Conservation (phyloP, 2,329 filamentous ascomycete species). For the Aureobasidium mangrovei region DNA sequence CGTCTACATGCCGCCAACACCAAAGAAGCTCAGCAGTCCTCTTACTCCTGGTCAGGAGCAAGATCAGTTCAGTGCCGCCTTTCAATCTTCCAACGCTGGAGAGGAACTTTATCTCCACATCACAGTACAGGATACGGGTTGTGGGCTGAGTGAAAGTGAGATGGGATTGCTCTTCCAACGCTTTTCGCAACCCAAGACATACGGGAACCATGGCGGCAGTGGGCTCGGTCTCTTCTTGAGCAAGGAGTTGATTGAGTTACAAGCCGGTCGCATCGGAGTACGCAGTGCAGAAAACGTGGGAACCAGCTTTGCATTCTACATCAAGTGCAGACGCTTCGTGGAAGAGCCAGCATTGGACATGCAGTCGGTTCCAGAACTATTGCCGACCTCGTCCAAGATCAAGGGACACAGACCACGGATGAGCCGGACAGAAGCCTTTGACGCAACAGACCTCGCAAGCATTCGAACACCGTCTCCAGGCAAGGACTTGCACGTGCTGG, state of each 20-base stretch:
- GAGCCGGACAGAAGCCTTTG: constrained; percentile 8
- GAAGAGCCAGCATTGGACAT: neutral
- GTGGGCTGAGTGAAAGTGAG: constrained; percentile 31
- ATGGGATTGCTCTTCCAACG: constrained; percentile 51
- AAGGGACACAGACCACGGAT: constrained; percentile 5
- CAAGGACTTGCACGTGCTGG: constrained; percentile 13
- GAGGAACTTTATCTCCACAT: constrained; percentile 17
- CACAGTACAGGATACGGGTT: constrained; percentile 15
- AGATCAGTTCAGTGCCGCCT: neutral
- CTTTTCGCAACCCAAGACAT: constrained; percentile 59
- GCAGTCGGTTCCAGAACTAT: neutral
- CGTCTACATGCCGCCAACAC: neutral
- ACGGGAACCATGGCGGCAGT: constrained; percentile 59
- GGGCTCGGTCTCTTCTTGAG: constrained; percentile 62
- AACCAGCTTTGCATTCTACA: constrained; percentile 58
- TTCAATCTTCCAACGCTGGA: neutral
- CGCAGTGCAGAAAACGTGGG: constrained; percentile 48
- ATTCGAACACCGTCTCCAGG: neutral
- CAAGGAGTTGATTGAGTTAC: constrained; percentile 55
- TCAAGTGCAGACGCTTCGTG: constrained; percentile 45
- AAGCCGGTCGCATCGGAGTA: constrained; percentile 59
- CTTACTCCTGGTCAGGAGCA: neutral
- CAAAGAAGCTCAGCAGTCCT: neutral
- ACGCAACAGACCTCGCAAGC: constrained; percentile 16
- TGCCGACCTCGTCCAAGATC: neutral